phyloP scores from a whole-genome alignment of 257 asterid genomes.

The Euphrasia confusa region DNA sequence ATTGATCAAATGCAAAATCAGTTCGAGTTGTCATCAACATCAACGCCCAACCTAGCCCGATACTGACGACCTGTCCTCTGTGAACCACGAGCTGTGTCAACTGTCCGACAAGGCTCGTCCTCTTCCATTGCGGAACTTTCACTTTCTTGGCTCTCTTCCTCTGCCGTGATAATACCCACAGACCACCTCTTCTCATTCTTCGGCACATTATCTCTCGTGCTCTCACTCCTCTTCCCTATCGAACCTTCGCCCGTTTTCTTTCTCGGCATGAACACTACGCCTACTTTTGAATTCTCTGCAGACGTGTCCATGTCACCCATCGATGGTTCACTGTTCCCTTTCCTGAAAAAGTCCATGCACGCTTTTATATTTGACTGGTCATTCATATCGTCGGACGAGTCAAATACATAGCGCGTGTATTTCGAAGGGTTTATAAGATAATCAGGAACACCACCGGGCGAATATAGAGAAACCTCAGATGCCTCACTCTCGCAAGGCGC shows the following conservation, averaged over 20 bases:
- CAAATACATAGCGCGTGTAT: constrained; percentile 61
- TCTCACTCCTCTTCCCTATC: constrained; percentile 25
- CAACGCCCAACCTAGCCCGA: constrained; percentile 37
- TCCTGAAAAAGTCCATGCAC: constrained; percentile 49
- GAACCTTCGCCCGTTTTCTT: constrained; percentile 33
- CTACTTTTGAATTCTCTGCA: constrained; percentile 34
- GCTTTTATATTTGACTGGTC: constrained; percentile 63
- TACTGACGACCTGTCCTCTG: constrained; percentile 53
- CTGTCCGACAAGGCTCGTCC: constrained; percentile 32
- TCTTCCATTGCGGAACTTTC: constrained; percentile 66
- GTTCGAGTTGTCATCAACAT: constrained; percentile 21
- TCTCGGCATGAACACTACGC: constrained; percentile 50
- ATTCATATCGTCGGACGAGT: constrained; percentile 51
- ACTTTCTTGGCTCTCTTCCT: constrained; percentile 36
- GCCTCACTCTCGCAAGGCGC: constrained; percentile 17
- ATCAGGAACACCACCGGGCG: constrained; percentile 49
- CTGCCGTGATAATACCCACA: constrained; percentile 34
- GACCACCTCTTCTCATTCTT: constrained; percentile 36
- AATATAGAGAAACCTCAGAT: constrained; percentile 26
- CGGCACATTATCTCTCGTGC: constrained; percentile 24
- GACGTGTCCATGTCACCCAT: constrained; percentile 23
- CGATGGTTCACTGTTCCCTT: constrained; percentile 24
- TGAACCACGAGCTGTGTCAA: constrained; percentile 24
- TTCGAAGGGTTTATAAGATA: constrained; percentile 75
- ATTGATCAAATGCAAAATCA: constrained; percentile 3